These are phyloP conservation scores for Corynascus novoguineensis DNA, from an alignment of 495 filamentous ascomycete genomes.

Conservation along the genomic window DNA sequence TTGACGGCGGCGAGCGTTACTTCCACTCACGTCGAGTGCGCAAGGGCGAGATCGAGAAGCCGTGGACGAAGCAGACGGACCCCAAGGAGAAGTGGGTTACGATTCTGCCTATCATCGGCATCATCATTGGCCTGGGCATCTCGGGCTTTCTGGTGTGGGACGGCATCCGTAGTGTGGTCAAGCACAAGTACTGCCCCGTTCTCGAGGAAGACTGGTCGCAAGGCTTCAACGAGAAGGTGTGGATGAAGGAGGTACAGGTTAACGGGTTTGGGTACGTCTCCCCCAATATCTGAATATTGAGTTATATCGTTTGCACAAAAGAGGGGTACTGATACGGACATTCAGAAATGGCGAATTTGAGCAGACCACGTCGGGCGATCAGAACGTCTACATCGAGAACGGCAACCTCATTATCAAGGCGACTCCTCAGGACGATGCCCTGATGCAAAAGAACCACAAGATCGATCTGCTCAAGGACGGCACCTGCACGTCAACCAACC, in stretches of 20 bases:
- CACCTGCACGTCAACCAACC: conserved; percentile 55
- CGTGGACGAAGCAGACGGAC: conserved; percentile 63
- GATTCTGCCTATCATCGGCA: conserved; percentile 66
- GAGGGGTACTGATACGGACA: conserved; percentile 5
- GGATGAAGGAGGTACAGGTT: conserved; percentile 73
- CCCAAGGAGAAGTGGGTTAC: conserved; percentile 81
- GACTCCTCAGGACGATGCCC: conserved; percentile 61
- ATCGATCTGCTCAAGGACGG: conserved; percentile 62
- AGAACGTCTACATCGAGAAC: conserved; percentile 66
- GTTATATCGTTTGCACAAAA: too few species aligned
- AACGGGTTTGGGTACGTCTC: conserved; percentile 74
- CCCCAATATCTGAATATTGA: too few species aligned
- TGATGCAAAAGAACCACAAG: conserved; percentile 56
- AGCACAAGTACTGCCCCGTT: conserved; percentile 70
- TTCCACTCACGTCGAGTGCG: conserved; percentile 70
- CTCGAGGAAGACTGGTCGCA: conserved; percentile 62
- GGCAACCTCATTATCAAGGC: conserved; percentile 70
- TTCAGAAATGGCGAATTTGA: conserved; percentile 74
- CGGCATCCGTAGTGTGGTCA: conserved; percentile 59
- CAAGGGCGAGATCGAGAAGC: conserved; percentile 63
- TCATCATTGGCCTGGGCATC: conserved; percentile 59
- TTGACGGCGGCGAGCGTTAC: conserved; percentile 46
- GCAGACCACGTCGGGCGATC: conserved; percentile 60
- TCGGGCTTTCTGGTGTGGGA: conserved; percentile 66
- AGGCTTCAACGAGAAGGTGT: conserved; percentile 57